Conservation (phyloP, 2,329 filamentous ascomycete genomes). For the Blumeriella jaapii region DNA sequence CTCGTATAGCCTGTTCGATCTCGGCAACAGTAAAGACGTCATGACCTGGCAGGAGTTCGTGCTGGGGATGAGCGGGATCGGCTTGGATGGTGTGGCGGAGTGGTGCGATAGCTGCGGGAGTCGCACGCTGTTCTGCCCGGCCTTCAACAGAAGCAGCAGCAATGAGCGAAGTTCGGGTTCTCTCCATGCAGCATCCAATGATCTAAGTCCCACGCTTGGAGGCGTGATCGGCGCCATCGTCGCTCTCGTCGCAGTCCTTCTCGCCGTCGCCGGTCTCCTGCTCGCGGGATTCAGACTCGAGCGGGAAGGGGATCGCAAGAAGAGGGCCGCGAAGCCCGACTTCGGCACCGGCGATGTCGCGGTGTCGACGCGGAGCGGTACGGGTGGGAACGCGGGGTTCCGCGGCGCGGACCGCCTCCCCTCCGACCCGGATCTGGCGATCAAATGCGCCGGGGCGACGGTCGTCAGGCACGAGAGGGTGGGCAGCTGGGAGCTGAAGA, state of each 20-base stretch:
- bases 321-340: not conserved
- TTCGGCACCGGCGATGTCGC: not conserved
- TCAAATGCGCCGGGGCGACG: constrained; percentile 18
- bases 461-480: constrained; percentile 23
- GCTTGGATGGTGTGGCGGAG: constrained; percentile 13
- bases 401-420: constrained; percentile 25
- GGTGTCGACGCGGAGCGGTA: too few relatives aligned
- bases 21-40: constrained; percentile 18
- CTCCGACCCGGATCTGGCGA: constrained; percentile 22
- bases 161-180: not conserved
- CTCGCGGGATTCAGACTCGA: constrained; percentile 22
- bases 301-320: constrained; percentile 7
- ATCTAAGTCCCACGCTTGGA: constrained; percentile 15
- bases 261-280: constrained; percentile 8
- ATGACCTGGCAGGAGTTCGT: constrained; percentile 25
- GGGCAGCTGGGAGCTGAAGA: constrained; percentile 26
- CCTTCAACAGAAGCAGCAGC: constrained; percentile 2
- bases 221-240: constrained; percentile 25
- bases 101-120: constrained; percentile 23
- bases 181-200: too few relatives aligned
- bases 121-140: constrained; percentile 21
- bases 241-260: constrained; percentile 14
- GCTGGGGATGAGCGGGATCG: constrained; percentile 16
- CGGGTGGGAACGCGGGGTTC: constrained; percentile 25
- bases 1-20: constrained; percentile 25